phyloP scores from a whole-genome alignment of 768 basidiomycete genomes.

The Pulveroboletus sp. region DNA sequence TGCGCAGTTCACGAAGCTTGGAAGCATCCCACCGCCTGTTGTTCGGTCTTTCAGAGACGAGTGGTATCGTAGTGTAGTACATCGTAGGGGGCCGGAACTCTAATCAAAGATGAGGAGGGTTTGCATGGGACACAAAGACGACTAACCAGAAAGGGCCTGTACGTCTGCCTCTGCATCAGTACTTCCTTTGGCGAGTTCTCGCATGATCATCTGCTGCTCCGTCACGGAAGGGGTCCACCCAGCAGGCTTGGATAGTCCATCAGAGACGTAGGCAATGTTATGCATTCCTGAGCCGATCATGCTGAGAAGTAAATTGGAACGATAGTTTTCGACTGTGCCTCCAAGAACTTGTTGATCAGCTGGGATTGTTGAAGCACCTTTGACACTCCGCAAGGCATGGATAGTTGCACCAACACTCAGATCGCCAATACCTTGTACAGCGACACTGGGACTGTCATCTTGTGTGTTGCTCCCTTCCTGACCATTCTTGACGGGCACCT shows the following conservation, averaged over 20 bases:
- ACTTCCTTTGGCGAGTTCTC: slow-evolving; percentile 78
- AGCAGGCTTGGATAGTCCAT: slow-evolving; percentile 57
- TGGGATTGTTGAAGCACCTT: slow-evolving; percentile 89
- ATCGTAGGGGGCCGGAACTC: slow-evolving; percentile 91
- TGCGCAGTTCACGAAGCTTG: slow-evolving; percentile 90
- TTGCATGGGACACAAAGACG: not conserved
- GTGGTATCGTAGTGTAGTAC: slow-evolving; percentile 95
- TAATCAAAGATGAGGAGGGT: slow-evolving; percentile 30
- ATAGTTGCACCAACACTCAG: slow-evolving; percentile 87
- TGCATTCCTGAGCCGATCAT: slow-evolving; percentile 81
- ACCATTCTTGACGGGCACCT: slow-evolving; percentile 90
- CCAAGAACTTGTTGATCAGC: slow-evolving; percentile 92
- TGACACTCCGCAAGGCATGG: slow-evolving; percentile 80
- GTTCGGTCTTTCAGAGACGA: slow-evolving; percentile 80
- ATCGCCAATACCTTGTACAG: slow-evolving; percentile 81
- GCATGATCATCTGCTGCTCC: slow-evolving; percentile 97
- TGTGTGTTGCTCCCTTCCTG: slow-evolving; percentile 56
- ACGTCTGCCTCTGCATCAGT: slow-evolving; percentile 82
- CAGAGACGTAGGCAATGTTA: slow-evolving; percentile 50
- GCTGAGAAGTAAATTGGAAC: slow-evolving; percentile 86
- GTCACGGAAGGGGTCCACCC: slow-evolving; percentile 76
- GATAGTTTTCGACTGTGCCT: slow-evolving; percentile 91
- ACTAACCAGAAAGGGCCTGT: slow-evolving; percentile 79
- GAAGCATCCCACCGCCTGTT: slow-evolving; percentile 93
- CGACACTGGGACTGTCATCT: slow-evolving; percentile 63